These are phyloP conservation scores for Tulasnella calospora DNA, from an alignment of 768 basidiomycete genomes.

Conservation along the genomic window DNA sequence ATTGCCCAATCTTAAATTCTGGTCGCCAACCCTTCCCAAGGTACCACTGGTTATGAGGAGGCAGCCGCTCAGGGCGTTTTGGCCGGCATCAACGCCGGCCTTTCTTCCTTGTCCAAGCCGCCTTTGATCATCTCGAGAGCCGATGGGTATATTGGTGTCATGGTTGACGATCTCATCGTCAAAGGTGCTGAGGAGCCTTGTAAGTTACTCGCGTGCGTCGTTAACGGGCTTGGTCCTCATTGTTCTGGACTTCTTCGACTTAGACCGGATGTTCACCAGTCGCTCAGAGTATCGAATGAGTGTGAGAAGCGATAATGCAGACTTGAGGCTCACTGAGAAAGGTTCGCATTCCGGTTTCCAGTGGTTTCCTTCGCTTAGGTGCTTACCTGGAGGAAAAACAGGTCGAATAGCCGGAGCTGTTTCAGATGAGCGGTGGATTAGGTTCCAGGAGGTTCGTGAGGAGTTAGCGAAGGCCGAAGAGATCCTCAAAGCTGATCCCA, in stretches of 20 bases:
- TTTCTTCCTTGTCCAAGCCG: constrained; percentile 52
- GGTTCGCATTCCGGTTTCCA: constrained; percentile 42
- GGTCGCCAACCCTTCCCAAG: constrained; percentile 35
- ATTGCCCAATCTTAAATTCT: background rate
- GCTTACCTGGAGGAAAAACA: constrained; percentile 25
- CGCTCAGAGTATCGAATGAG: constrained; percentile 87
- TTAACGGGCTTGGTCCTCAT: background rate
- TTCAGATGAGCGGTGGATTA: constrained; percentile 43
- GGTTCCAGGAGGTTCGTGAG: constrained; percentile 37
- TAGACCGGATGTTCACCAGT: constrained; percentile 92
- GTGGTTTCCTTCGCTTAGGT: background rate
- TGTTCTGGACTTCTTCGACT: background rate
- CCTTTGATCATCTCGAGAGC: constrained; percentile 71
- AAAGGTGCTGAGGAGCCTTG: constrained; percentile 91
- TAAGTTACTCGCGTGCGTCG: constrained; percentile 38
- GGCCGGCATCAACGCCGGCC: constrained; percentile 83
- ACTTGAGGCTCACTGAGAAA: constrained; percentile 71
- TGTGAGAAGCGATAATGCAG: constrained; percentile 84
- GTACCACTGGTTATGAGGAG: constrained; percentile 92
- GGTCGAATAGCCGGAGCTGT: constrained; percentile 45
- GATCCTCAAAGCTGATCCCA: constrained; percentile 36
- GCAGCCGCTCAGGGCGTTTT: constrained; percentile 87
- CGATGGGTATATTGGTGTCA: constrained; percentile 81
- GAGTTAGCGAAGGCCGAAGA: constrained; percentile 38
- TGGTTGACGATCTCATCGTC: constrained; percentile 85